phyloP scores from a whole-genome alignment of 2,329 filamentous ascomycete species.

The Dactylellina cionopaga region DNA sequence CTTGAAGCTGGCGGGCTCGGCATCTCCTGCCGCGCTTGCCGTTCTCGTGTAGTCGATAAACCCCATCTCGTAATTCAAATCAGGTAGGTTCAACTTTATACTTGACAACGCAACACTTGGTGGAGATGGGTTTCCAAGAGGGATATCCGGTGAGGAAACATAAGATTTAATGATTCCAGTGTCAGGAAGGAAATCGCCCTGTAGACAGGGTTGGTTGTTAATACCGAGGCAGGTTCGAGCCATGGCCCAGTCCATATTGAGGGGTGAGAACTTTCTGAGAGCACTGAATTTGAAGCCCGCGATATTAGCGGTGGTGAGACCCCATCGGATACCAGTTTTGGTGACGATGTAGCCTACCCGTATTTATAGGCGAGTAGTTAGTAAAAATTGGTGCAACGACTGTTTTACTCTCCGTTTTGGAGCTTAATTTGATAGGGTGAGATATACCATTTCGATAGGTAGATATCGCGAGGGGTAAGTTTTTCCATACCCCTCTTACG shows the following conservation, averaged over 20 bases:
- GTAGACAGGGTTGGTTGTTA: constrained; percentile 7
- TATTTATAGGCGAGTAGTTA: background rate
- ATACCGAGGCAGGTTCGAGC: constrained; percentile 18
- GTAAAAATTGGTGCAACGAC: background rate
- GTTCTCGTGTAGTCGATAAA: constrained; percentile 2
- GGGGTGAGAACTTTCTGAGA: constrained; percentile 16
- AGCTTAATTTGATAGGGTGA: background rate
- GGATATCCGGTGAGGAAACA: constrained; percentile 29
- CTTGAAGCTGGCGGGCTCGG: background rate
- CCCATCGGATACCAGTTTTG: constrained; percentile 26
- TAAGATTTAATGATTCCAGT: constrained; percentile 17
- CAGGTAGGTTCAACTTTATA: constrained; percentile 18
- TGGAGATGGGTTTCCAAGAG: background rate
- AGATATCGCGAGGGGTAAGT: background rate
- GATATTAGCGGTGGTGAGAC: constrained; percentile 13
- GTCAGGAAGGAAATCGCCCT: constrained; percentile 29
- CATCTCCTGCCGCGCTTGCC: background rate
- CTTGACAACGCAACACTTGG: constrained; percentile 6
- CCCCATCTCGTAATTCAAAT: constrained; percentile 9
- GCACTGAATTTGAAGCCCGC: constrained; percentile 23
- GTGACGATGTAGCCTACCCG: constrained; percentile 41
- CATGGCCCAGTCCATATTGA: constrained; percentile 33
- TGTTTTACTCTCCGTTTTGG: background rate
- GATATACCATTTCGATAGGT: constrained; percentile 32
- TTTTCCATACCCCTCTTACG: constrained; percentile 14